These are phyloP conservation scores for Lindgomyces ingoldianus DNA, from an alignment of 495 filamentous ascomycete genomes.

Conservation along the genomic window DNA sequence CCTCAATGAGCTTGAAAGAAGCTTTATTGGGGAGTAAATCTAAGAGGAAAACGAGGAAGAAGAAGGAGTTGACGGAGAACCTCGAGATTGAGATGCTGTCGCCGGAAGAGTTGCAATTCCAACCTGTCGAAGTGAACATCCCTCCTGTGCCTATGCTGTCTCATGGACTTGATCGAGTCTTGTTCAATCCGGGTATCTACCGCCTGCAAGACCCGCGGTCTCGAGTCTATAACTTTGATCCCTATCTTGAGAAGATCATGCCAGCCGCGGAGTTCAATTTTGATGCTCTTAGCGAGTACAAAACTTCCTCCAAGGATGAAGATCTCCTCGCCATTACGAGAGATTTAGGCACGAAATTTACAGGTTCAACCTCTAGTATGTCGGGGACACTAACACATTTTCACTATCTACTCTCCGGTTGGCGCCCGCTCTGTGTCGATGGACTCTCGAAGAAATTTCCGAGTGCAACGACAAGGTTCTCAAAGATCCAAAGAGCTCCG, in stretches of 20 bases:
- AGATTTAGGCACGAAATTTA: slow-evolving; percentile 73
- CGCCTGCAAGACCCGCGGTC: slow-evolving; percentile 87
- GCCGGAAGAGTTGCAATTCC: slow-evolving; percentile 19
- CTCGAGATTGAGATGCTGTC: slow-evolving; percentile 23
- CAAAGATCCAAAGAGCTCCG: slow-evolving; percentile 66
- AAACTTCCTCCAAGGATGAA: slow-evolving; percentile 84
- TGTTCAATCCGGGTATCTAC: slow-evolving; percentile 96
- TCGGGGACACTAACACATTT: slow-evolving; percentile 84
- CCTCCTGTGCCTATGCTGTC: slow-evolving; percentile 68
- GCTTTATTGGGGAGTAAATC: not conserved
- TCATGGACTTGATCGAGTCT: slow-evolving; percentile 81
- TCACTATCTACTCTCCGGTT: slow-evolving; percentile 85
- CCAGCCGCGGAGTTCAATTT: slow-evolving; percentile 91
- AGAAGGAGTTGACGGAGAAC: not conserved
- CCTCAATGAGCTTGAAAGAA: slow-evolving; percentile 13
- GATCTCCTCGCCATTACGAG: slow-evolving; percentile 66
- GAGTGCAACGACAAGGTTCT: slow-evolving; percentile 63
- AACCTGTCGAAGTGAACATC: slow-evolving; percentile 56
- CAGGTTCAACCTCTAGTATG: slow-evolving; percentile 96
- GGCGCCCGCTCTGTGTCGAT: slow-evolving; percentile 67
- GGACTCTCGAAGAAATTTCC: slow-evolving; percentile 68
- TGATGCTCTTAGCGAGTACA: slow-evolving; percentile 74
- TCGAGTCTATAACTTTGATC: slow-evolving; percentile 91
- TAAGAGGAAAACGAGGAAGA: slow-evolving; percentile 4
- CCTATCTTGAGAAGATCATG: slow-evolving; percentile 89